phyloP scores from a whole-genome alignment of 1,284 basidiomycete genomes.

The Caloboletus firmus region DNA sequence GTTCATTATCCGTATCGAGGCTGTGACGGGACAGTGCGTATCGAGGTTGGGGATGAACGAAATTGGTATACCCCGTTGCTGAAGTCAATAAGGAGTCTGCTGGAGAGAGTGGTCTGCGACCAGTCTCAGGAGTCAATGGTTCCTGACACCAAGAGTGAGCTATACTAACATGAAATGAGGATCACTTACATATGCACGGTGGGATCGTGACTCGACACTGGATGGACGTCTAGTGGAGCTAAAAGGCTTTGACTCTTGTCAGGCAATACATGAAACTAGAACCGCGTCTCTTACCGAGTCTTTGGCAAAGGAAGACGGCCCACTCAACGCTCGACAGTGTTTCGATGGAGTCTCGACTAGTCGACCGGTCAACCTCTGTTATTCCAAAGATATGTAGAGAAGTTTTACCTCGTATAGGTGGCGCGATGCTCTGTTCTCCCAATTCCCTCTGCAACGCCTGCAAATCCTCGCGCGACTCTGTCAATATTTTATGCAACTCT shows the following conservation, averaged over 20 bases:
- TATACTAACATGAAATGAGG: not conserved
- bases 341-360: conserved; percentile 41
- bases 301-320: conserved; percentile 40
- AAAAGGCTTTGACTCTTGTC: conserved; percentile 24
- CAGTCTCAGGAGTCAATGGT: conserved; percentile 61
- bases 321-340: conserved; percentile 43
- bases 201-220: conserved; percentile 38
- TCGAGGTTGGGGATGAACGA: conserved; percentile 40
- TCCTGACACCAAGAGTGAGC: conserved; percentile 41
- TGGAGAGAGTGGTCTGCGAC: conserved; percentile 56
- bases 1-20: conserved; percentile 50
- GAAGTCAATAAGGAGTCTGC: conserved; percentile 47
- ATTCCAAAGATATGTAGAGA: not conserved
- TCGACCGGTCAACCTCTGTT: conserved; percentile 19
- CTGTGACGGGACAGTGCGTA: conserved; percentile 43
- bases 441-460: conserved; percentile 69
- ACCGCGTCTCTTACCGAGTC: conserved; percentile 35
- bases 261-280: conserved; percentile 3
- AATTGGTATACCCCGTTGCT: conserved; percentile 44
- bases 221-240: conserved; percentile 29
- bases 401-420: conserved; percentile 41
- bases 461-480: conserved; percentile 76
- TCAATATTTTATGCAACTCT: conserved; percentile 72
- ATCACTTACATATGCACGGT: conserved; percentile 43
- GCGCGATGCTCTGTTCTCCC: conserved; percentile 63